These are phyloP conservation scores for Diaporthe citrichinensis DNA, from an alignment of 2,329 filamentous ascomycete species.

Conservation along the genomic window DNA sequence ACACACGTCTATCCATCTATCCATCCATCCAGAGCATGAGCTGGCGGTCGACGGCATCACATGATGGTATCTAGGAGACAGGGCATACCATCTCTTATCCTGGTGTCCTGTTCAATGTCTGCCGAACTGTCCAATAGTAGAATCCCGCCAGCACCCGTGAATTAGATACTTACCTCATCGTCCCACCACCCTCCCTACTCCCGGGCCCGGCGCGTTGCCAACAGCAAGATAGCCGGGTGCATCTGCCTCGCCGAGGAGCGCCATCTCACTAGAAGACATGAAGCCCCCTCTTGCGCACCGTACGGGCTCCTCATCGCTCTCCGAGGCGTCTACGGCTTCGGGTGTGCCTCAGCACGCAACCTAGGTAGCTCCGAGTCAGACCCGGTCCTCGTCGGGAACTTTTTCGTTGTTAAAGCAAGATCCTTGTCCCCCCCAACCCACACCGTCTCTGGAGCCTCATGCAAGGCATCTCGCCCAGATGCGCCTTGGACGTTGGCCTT, in stretches of 20 bases:
- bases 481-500: neutral
- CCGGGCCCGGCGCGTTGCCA: neutral
- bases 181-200: no score
- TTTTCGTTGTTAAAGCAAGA: constrained; percentile 28
- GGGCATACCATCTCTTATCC: neutral
- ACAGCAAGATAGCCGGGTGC: neutral
- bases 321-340: constrained; percentile 26
- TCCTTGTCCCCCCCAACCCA: constrained; percentile 29
- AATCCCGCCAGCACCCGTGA: neutral
- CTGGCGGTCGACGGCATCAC: neutral
- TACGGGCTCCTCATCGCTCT: constrained; percentile 10
- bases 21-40: neutral
- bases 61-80: neutral
- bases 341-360: constrained; percentile 17
- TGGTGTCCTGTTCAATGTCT: neutral
- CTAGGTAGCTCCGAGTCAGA: constrained; percentile 32
- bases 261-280: neutral
- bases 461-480: constrained; percentile 20
- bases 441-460: constrained; percentile 34
- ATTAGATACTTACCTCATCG: neutral
- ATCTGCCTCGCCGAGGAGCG: neutral
- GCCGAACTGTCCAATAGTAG: neutral
- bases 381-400: constrained; percentile 26
- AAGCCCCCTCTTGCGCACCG: neutral
- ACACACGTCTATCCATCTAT: neutral